These are phyloP conservation scores for Capsicum rhomboideum DNA, from an alignment of 257 asterid species.

Conservation along the genomic window DNA sequence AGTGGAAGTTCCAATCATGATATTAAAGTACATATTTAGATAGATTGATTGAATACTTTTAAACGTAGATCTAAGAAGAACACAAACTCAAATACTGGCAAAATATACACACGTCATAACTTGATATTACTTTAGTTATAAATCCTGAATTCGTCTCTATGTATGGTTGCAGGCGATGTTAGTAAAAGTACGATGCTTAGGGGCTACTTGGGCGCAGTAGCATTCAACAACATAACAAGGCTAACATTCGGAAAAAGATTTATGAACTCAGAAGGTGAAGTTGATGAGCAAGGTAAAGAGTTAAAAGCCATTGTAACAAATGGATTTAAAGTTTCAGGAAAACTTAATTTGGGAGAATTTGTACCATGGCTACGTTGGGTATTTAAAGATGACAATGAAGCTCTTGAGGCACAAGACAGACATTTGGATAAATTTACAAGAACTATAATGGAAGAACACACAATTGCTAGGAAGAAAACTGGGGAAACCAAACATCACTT, in stretches of 20 bases:
- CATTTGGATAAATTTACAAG: conserved; percentile 45
- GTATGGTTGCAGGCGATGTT: conserved; percentile 21
- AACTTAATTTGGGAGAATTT: conserved; percentile 46
- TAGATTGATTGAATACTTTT: too few species aligned
- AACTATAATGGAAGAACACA: conserved; percentile 77
- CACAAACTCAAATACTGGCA: too few species aligned
- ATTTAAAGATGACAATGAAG: conserved; percentile 39
- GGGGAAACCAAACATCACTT: conserved; percentile 76
- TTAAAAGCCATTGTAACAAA: conserved; percentile 47
- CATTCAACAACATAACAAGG: conserved; percentile 81
- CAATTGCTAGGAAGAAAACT: conserved; percentile 39
- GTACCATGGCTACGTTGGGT: conserved; percentile 57
- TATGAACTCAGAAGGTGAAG: conserved; percentile 42
- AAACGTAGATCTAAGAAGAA: too few species aligned
- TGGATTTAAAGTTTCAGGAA: conserved; percentile 41
- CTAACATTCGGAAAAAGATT: conserved; percentile 71
- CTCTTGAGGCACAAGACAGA: conserved; percentile 33
- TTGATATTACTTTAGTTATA: background rate
- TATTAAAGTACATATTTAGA: background rate
- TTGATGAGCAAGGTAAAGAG: conserved; percentile 66
- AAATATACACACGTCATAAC: too few species aligned
- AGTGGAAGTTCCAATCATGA: background rate
- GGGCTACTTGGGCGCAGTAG: conserved; percentile 53
- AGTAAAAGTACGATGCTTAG: conserved; percentile 51
- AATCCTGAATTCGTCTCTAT: background rate